Base-by-base conservation (phyloP, 2,329 filamentous ascomycete genomes). In the Hypoxylon sp. region DNA sequence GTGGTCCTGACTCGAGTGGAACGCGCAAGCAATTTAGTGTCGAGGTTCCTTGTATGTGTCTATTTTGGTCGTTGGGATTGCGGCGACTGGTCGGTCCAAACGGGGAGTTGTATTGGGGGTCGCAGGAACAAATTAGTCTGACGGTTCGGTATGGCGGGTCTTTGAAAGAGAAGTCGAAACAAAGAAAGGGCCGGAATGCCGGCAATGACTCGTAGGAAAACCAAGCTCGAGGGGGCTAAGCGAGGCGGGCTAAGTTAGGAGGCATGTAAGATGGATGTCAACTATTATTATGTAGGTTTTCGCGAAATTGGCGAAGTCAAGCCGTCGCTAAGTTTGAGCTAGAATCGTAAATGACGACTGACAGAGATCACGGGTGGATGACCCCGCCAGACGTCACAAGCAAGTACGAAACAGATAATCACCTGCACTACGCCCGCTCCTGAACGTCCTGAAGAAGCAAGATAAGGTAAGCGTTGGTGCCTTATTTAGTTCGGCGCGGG, bases 371-470 rank as follows among this genome's bases (percentile, higher is more conserved):
- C 61, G 64, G 26, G 53, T 59, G 30, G 55, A 65, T 68, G 64
- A 69, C 67, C 67, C 67, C 67, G 62, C 67, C 42, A 69, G 40
- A 69, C 64, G 67, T 69, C 67, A 69, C 64, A 67, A 63, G 67
- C 51, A 49, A 44, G 24, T 22, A 11, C 28, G 51, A 59, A 61
- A 42, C 24, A n/a, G n/a, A n/a, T n/a, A 60, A 65, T 66, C 64
- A 67, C 62, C 62, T 65, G 62, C 50, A 30, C 48, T 61, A 54
- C 49, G 61, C 58, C 45, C 50, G 51, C 50, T 52, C 22, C 38
- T 53, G 24, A 33, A 26, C 8, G 26, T 33, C 28, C 16, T 16
- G 28, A 33, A n/a, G 8, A 7, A 50, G 52, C 12, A 42, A n/a
- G n/a, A n/a, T n/a, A n/a, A n/a, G 58, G 40, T 49, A 60, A 57